Evolutionary conservation across 257 asterid genomes (phyloP), one percentile per base, ranked within the genome.

Genomic region (Euphrasia confusa): DNA sequence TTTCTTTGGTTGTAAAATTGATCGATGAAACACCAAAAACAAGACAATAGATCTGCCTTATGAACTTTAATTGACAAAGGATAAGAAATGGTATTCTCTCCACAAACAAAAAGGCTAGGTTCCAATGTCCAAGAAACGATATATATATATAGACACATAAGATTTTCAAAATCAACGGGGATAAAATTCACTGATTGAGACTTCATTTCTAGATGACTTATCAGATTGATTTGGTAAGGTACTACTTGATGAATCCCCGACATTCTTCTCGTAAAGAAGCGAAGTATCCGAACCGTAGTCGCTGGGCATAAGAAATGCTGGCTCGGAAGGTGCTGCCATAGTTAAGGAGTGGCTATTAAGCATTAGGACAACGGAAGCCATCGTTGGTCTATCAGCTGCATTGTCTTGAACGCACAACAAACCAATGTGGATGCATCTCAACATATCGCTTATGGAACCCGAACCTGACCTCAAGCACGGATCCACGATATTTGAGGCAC

Each of bases 361-460:
- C 83, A 78, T 78, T 0, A 71, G 47, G 45, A 71, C 63, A 0
- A 68, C 75, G 0, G 72, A 55, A 28, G 75, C 68, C 77, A 68
- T 78, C 13, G 79, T 68, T 17, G 83, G 79, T n/a, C 79, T 60
- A 44, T 70, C 48, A 2, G 44, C 28, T 0, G 69, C 64, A 58
- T 66, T 65, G 37, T 66, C 69, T 40, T 77, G 81, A 47, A 77
- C 76, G 1, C 81, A 72, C 7, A 77, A 8, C 75, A 77, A 49
- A 1, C 76, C 75, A 2, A 77, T 72, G 17, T 72, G 81, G 44
- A 69, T 65, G 44, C 78, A 77, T 47, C 75, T 66, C 65, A 66
- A 0, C 15, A 73, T 69, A 7, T 73, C 81, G 2, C 4, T 24
- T 15, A 42, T 28, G 15, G 64, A 58, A 54, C 68, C 54, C 7